Evolutionary conservation across 2,329 filamentous ascomycete genomes (phyloP).

Genomic region (Hypocrella siamensis): DNA sequence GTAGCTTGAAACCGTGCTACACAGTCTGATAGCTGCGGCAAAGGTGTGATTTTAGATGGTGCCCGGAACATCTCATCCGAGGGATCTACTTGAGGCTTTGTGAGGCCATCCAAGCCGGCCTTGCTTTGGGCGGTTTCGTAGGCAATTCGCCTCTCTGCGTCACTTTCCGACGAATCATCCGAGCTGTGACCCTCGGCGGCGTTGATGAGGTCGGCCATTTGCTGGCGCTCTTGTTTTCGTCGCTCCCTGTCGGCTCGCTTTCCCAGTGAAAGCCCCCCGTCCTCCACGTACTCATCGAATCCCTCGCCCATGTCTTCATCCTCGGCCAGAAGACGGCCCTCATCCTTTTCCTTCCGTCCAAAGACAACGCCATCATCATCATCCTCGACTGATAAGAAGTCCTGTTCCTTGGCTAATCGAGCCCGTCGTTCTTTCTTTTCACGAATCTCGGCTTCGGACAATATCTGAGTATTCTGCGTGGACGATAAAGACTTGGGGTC

Average conservation of each 20-base stretch:
- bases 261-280: slow-evolving; percentile 65
- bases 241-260: slow-evolving; percentile 64
- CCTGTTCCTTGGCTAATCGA: slow-evolving; percentile 55
- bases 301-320: slow-evolving; percentile 90
- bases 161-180: slow-evolving; percentile 52
- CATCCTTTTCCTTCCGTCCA: slow-evolving; percentile 40
- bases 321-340: slow-evolving; percentile 63
- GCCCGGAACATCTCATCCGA: slow-evolving; percentile 32
- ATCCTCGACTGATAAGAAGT: slow-evolving; percentile 49
- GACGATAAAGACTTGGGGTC: slow-evolving; percentile 17
- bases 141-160: slow-evolving; percentile 57
- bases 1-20: slow-evolving; percentile 47
- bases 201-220: slow-evolving; percentile 73
- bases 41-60: slow-evolving; percentile 58
- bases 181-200: slow-evolving; percentile 55
- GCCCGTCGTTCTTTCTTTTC: slow-evolving; percentile 83
- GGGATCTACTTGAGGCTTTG: slow-evolving; percentile 22
- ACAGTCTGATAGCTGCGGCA: slow-evolving; percentile 58
- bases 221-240: slow-evolving; percentile 46
- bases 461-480: slow-evolving; percentile 36
- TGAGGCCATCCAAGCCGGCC: slow-evolving; percentile 66
- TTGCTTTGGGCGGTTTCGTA: slow-evolving; percentile 80
- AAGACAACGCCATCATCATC: slow-evolving; percentile 33
- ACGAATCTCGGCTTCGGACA: slow-evolving; percentile 70
- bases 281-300: slow-evolving; percentile 82